phyloP scores from a whole-genome alignment of 805 yeast genomes.

The Helenozyma baotianmanensis region DNA sequence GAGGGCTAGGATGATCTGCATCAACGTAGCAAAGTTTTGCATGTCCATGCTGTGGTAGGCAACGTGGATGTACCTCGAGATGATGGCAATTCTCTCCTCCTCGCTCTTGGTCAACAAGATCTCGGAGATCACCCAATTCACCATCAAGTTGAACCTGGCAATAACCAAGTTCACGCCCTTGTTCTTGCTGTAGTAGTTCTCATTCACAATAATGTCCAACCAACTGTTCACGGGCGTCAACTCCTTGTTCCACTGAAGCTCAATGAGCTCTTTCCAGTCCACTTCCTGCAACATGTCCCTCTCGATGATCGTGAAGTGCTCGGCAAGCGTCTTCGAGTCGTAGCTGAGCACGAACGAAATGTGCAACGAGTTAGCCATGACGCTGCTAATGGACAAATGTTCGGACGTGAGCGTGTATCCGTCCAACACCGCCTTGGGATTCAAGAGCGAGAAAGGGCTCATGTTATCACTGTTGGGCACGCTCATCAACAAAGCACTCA shows the following conservation, averaged over 20 bases:
- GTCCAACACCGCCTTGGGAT: constrained; percentile 32
- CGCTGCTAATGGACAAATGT: constrained; percentile 34
- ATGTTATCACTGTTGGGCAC: constrained; percentile 8
- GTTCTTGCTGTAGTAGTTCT: constrained; percentile 39
- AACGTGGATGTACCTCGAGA: constrained; percentile 83
- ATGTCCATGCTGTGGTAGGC: constrained; percentile 68
- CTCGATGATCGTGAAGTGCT: constrained; percentile 84
- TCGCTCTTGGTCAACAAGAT: constrained; percentile 63
- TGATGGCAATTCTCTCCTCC: constrained; percentile 57
- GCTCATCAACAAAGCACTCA: constrained; percentile 6
- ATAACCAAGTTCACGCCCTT: constrained; percentile 81
- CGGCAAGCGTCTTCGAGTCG: constrained; percentile 61
- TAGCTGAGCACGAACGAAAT: constrained; percentile 78
- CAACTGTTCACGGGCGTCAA: constrained; percentile 73
- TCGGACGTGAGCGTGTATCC: constrained; percentile 28
- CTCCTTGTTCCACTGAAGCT: constrained; percentile 66
- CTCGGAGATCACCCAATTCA: constrained; percentile 90
- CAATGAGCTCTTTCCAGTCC: constrained; percentile 88
- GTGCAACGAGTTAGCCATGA: constrained; percentile 51
- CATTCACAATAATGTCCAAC: constrained; percentile 67
- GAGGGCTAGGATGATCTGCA: constrained; percentile 82
- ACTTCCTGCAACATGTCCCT: constrained; percentile 76
- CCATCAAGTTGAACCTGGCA: constrained; percentile 81
- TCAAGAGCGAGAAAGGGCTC: constrained; percentile 9
- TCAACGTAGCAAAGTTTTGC: constrained; percentile 82